phyloP scores from a whole-genome alignment of 176 grass and related monocot species.

The Zea mays region DNA sequence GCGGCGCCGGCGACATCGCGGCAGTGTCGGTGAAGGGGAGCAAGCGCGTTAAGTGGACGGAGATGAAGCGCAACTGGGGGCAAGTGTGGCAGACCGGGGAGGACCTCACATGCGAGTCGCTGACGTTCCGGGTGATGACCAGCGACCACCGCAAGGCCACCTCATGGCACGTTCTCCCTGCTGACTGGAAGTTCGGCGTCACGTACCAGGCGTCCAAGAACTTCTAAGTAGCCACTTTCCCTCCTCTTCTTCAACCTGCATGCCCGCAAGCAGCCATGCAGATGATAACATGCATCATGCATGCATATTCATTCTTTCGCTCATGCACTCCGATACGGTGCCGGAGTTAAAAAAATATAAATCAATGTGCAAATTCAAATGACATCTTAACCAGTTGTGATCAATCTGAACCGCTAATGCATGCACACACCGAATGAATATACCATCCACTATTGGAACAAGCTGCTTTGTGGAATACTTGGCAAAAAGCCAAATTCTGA shows the following conservation, averaged over 20 bases:
- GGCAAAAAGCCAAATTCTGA: no score
- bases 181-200: conserved; percentile 64
- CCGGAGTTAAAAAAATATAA: background rate
- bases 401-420: no score
- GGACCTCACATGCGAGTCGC: conserved; percentile 64
- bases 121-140: conserved; percentile 57
- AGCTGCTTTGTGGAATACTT: no score
- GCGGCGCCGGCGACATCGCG: conserved; percentile 65
- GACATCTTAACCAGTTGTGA: background rate
- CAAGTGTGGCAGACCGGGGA: conserved; percentile 63
- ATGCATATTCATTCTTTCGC: no score
- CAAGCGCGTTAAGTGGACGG: conserved; percentile 60
- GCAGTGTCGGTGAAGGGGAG: conserved; percentile 58
- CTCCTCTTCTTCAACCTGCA: background rate
- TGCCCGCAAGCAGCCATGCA: background rate
- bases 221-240: conserved; percentile 19
- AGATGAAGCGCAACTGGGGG: conserved; percentile 71
- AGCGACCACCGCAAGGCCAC: conserved; percentile 69
- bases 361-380: background rate
- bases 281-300: background rate
- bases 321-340: background rate
- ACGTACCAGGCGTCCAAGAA: conserved; percentile 69
- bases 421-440: no score
- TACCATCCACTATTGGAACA: no score
- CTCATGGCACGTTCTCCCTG: conserved; percentile 57